Base-by-base conservation (phyloP, 2,329 filamentous ascomycete species). In the Aureobasidium sp. region DNA sequence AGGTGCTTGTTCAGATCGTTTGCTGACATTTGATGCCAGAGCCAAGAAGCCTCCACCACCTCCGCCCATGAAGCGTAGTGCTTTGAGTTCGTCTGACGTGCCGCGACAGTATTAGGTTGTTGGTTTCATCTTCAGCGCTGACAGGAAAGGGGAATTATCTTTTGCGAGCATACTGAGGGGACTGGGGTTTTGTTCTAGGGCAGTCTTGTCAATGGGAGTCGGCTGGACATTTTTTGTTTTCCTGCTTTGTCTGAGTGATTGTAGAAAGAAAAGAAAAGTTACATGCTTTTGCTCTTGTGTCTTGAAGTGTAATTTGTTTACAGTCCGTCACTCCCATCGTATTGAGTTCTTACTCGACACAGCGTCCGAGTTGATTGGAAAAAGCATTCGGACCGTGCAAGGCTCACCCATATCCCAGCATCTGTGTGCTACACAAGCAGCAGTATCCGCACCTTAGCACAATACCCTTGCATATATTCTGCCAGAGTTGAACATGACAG, bases 31-130 rank as follows among this genome's bases (percentile, higher is more conserved):
- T 47, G 26, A 15, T 26, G 9, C 82, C 81, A 76, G 85, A 69
- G 75, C 82, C 39, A 88, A 87, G 78, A 88, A 88, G 73, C 84
- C 85, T 13, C 81, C 83, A 26, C 84, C 85, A 64, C 85, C 84
- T 26, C 84, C 83, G 12, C 85, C 86, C 26, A 81, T 85, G 75
- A 87, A 87, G 78, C 76, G 84, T 66, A 80, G 76, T 72, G 77
- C 76, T 64, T 71, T 80, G 69, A 80, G 77, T 66, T 72, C 70
- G 46, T 71, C 70, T 44, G 70, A 74, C 61, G 66, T 74, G 20
- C 70, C 72, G 50, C 41, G 50, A 29, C 55, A 59, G 32, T 59
- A 59, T 34, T 39, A 39, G 32, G 4, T 13, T 6, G 4, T 29
- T 12, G 13, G 5, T 34, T 24, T 7, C 39, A 34, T 20, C 10